Base-by-base conservation (phyloP, 306 rosid species). In the Sophora flavescens region DNA sequence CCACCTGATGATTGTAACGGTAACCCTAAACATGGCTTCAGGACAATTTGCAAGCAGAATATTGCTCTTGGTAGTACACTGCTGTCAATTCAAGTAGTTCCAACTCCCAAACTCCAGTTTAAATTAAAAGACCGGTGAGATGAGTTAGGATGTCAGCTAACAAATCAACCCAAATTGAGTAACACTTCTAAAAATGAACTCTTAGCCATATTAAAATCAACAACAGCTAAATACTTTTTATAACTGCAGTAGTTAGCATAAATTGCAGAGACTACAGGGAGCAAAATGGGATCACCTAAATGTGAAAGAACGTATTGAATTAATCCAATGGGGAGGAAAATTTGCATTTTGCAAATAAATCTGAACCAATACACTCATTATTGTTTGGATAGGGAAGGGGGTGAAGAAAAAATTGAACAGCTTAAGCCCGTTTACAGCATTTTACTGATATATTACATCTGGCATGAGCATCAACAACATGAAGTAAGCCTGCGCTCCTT, bases 401-500 rank as follows among this genome's bases (percentile, higher is more conserved):
- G 72, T 1, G 28, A 44, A 17, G 6, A 75, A 60, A 62, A 48
- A 61, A 64, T 14, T 18, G 64, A 64, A 57, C 38, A 63, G 50
- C 33, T 70, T 56, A 52, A 56, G 60, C 70, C 66, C 10, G 32
- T 45, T 65, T 30, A 42, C 54, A 59, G 70, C 56, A 38, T 64
- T 63, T 75, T 50, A 70, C 50, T 57, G 68, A 64, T 70, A 68
- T 8, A 56, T 56, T 64, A 78, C 74, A 78, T 48, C 53, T 54
- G 66, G n/a, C 69, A 80, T 35, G 44, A 12, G 62, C 61, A 80
- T 77, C 66, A 67, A 35, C 63, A 66, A 60, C 63, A 68, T 79
- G 81, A 51, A 65, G 75, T 75, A 66, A 69, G 84, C 70, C 53
- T 59, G 54, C 17, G 77, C 80, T 80, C 60, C 52, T 70, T 78